Percentiles rank a stretch among this genome's conserved stretches.
Evolutionary conservation across 805 yeast genomes (phyloP).

Genomic region (Zygoascus bituminiphila): DNA sequence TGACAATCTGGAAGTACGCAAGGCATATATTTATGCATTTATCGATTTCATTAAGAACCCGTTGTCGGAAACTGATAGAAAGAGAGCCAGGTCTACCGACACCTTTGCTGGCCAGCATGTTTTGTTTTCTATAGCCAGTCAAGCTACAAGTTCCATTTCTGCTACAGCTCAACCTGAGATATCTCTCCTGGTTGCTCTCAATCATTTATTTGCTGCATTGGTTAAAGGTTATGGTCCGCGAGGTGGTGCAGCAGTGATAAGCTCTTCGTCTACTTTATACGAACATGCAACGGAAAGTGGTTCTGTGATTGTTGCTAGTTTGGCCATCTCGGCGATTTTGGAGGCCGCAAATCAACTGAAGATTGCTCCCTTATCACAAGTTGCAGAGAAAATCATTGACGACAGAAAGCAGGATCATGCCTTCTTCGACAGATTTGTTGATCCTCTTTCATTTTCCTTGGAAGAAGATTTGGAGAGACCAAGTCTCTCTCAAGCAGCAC

Average conservation of each 20-base stretch:
- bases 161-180: background rate
- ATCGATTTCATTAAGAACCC: background rate
- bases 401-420: background rate
- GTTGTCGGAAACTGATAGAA: background rate
- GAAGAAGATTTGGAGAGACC: background rate
- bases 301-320: background rate
- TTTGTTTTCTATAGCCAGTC: background rate
- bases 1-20: constrained; percentile 15
- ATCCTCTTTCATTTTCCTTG: background rate
- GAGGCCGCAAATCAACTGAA: background rate
- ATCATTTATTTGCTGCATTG: background rate
- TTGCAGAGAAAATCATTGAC: background rate
- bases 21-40: background rate
- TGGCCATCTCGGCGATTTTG: background rate
- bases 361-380: background rate
- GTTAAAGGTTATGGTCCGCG: background rate
- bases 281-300: background rate
- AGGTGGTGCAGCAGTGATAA: background rate
- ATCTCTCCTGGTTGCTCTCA: background rate
- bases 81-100: background rate
- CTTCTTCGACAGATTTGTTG: background rate
- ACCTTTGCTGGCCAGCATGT: background rate
- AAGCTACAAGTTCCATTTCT: background rate
- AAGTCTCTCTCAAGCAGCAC: background rate
- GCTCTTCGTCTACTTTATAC: background rate